A percentile compares a stretch with the other conserved stretches of the same genome.
Evolutionary conservation across 805 yeast genomes (phyloP).

Genomic region (Candida bentonensis): DNA sequence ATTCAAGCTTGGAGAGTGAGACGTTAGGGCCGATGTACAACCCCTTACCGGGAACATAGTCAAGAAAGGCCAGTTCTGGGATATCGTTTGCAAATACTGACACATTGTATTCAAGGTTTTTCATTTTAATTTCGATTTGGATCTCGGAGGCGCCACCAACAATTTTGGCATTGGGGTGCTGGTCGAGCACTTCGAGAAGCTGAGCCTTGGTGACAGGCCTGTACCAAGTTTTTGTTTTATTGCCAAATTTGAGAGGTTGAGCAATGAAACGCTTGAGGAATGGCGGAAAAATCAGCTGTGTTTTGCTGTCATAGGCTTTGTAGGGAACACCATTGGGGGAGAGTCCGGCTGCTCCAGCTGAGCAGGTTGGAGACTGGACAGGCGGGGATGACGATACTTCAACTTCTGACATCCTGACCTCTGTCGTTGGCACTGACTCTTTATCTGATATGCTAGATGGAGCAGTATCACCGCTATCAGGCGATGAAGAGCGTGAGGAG

Average conservation of each 20-base stretch:
- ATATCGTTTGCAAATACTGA: constrained; percentile 30
- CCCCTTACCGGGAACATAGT: constrained; percentile 27
- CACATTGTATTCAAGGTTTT: constrained; percentile 26
- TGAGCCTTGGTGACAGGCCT: constrained; percentile 29
- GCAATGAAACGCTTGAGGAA: constrained; percentile 21
- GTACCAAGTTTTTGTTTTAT: constrained; percentile 29
- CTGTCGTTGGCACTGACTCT: not conserved
- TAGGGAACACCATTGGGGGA: constrained; percentile 29
- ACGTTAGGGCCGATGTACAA: constrained; percentile 31
- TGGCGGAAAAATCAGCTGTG: constrained; percentile 30
- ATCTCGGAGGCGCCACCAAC: constrained; percentile 37
- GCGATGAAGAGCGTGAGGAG: not conserved
- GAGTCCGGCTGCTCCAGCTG: constrained; percentile 10
- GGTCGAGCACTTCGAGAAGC: constrained; percentile 21
- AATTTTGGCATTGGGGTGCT: constrained; percentile 26
- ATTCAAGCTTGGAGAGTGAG: constrained; percentile 27
- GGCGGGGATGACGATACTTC: not conserved
- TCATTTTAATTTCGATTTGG: constrained; percentile 33
- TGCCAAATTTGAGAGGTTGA: constrained; percentile 20
- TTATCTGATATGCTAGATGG: not conserved
- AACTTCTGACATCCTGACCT: not conserved
- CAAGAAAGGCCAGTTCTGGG: constrained; percentile 24
- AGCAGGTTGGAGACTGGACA: not conserved
- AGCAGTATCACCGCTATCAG: not conserved
- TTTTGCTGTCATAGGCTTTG: constrained; percentile 25